Evolutionary conservation across 345 rosid genomes (phyloP).

Genomic region (Excoecaria cochinchinensis): DNA sequence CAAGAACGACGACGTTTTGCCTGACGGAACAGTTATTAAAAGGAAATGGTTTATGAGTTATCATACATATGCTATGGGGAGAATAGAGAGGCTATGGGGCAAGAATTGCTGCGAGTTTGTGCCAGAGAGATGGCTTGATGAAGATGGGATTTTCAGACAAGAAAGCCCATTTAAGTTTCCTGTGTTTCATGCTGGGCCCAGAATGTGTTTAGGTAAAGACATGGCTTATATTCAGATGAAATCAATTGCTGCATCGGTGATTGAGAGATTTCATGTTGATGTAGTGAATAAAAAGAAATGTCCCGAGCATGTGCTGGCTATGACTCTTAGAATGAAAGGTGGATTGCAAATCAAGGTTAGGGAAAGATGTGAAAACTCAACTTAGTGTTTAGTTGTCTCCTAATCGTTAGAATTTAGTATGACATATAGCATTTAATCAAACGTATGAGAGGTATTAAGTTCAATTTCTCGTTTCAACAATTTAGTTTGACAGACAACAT

Average conservation of each 20-base stretch:
- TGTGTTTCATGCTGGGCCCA: conserved; percentile 23
- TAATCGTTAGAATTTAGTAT: no score
- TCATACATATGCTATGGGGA: conserved; percentile 16
- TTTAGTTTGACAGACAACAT: no score
- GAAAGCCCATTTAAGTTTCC: conserved; percentile 22
- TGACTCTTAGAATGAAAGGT: conserved; percentile 28
- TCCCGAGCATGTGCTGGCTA: conserved; percentile 12
- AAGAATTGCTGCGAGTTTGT: conserved; percentile 13
- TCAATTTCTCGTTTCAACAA: no score
- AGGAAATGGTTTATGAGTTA: conserved; percentile 17
- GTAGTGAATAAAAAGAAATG: conserved; percentile 8
- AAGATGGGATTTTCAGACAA: conserved; percentile 11
- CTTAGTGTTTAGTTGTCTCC: no score
- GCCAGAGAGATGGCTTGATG: conserved; percentile 27
- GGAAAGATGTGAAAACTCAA: not conserved
- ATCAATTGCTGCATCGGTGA: conserved; percentile 20
- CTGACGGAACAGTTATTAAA: conserved; percentile 12
- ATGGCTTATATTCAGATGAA: conserved; percentile 29
- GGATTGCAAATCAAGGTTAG: conserved; percentile 19
- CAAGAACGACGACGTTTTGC: conserved; percentile 14
- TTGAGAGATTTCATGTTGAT: conserved; percentile 15
- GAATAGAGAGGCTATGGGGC: conserved; percentile 28
- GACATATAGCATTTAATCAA: no score
- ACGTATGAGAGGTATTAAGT: no score
- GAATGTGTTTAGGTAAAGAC: conserved; percentile 25